Conservation (phyloP, 2,329 filamentous ascomycete species). For the Penicillium sp. region DNA sequence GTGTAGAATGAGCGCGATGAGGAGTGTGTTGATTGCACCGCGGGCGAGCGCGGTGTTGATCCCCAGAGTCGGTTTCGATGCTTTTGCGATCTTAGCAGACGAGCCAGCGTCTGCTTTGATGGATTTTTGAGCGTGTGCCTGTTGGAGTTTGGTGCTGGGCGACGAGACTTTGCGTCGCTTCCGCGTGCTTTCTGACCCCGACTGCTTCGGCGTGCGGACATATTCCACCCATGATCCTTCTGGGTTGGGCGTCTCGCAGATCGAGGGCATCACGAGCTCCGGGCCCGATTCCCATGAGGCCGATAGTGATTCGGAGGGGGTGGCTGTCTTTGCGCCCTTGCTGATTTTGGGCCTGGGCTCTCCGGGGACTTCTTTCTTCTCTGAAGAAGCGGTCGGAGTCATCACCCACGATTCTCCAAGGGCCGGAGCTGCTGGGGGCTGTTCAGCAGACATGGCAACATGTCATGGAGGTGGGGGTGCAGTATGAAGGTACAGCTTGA, state of each 20-base stretch:
- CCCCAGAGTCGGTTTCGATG: constrained; percentile 1
- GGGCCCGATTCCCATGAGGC: constrained; percentile 36
- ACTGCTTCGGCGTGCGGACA: constrained; percentile 19
- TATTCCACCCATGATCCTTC: constrained; percentile 37
- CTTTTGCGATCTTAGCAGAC: constrained; percentile 5
- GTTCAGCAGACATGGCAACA: constrained; percentile 21
- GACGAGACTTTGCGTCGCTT: constrained; percentile 24
- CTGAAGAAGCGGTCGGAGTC: constrained; percentile 22
- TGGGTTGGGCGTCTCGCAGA: constrained; percentile 35
- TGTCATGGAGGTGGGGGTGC: constrained; percentile 1
- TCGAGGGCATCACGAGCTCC: constrained; percentile 44
- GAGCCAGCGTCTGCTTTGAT: constrained; percentile 7
- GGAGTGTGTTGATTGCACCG: constrained; percentile 26
- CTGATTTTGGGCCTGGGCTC: neutral
- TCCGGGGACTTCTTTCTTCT: constrained; percentile 15
- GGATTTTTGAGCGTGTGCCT: neutral
- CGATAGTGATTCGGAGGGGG: constrained; percentile 22
- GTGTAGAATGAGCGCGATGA: constrained; percentile 34
- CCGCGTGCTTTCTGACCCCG: constrained; percentile 15
- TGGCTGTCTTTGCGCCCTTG: constrained; percentile 6
- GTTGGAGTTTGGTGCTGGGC: constrained; percentile 3
- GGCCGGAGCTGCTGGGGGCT: constrained; percentile 19
- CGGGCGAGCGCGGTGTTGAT: constrained; percentile 12
- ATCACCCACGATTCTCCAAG: constrained; percentile 43
- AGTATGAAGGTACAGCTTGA: neutral